Evolutionary conservation across 768 basidiomycete genomes (phyloP).

Genomic region (Kockovaella imperatae): DNA sequence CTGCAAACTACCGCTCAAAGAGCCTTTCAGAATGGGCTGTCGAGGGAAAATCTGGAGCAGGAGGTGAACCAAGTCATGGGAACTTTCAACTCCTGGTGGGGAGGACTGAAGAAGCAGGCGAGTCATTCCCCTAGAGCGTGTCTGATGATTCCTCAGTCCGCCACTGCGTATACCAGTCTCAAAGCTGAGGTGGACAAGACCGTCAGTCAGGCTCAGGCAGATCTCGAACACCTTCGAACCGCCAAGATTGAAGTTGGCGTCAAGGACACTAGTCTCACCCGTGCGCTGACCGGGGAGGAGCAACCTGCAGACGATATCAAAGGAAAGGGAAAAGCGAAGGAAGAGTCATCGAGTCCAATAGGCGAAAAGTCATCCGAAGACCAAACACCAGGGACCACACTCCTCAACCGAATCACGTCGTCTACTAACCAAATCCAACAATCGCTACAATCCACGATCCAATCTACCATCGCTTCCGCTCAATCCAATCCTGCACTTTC

Average conservation of each 20-base stretch:
- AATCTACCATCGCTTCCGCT: slow-evolving; percentile 23
- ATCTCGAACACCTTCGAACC: slow-evolving; percentile 34
- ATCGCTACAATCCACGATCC: slow-evolving; percentile 23
- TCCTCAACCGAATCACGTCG: slow-evolving; percentile 24
- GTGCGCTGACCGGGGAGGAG: not conserved
- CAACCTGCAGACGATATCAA: slow-evolving; percentile 3
- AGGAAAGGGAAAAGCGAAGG: slow-evolving; percentile 37
- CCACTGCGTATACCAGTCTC: slow-evolving; percentile 26
- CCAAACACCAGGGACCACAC: no score
- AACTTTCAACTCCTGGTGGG: slow-evolving; percentile 65
- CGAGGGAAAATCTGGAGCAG: slow-evolving; percentile 54
- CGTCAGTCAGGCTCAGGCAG: slow-evolving; percentile 40
- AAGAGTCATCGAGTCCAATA: slow-evolving; percentile 2
- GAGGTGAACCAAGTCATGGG: slow-evolving; percentile 84
- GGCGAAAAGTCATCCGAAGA: no score
- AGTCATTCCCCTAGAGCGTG: slow-evolving; percentile 29
- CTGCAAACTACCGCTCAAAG: slow-evolving; percentile 9
- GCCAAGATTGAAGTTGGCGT: slow-evolving; percentile 37
- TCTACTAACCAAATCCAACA: slow-evolving; percentile 30
- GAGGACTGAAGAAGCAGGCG: slow-evolving; percentile 82
- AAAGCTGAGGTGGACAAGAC: slow-evolving; percentile 42
- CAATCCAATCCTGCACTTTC: slow-evolving; percentile 22
- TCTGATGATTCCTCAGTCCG: slow-evolving; percentile 20
- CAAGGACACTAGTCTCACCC: slow-evolving; percentile 12
- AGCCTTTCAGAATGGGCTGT: slow-evolving; percentile 21